phyloP scores from a whole-genome alignment of 345 rosid species.

The Populus tremula region DNA sequence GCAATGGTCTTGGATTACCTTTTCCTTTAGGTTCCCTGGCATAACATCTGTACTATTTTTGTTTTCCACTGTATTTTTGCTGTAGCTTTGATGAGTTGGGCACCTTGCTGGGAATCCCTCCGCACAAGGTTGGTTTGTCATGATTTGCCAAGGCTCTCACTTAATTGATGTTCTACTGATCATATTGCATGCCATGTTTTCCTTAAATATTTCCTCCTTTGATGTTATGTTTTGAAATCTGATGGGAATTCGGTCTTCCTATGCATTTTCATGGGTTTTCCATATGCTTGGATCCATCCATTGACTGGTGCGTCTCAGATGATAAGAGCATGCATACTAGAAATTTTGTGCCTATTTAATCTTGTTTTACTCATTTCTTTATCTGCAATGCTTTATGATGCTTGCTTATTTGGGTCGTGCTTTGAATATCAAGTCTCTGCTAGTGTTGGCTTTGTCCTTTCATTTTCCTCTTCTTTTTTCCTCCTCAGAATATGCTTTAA shows the following conservation, averaged over 20 bases:
- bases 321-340: background rate
- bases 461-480: background rate
- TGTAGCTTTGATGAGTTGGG: conserved; percentile 91
- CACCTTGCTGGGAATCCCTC: conserved; percentile 87
- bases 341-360: background rate
- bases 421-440: background rate
- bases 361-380: background rate
- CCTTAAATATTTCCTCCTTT: background rate
- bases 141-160: background rate
- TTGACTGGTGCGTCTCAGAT: background rate
- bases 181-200: background rate
- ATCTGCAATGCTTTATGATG: background rate
- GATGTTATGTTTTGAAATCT: background rate
- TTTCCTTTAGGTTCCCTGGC: background rate
- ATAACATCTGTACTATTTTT: background rate
- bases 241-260: background rate
- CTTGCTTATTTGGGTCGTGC: background rate
- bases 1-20: conserved; percentile 1
- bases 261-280: background rate
- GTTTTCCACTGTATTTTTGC: conserved; percentile 6
- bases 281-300: background rate
- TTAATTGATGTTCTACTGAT: background rate
- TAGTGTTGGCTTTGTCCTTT: background rate
- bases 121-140: conserved; percentile 57
- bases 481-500: background rate